Conservation (phyloP, 345 rosid genomes). For the Noccaea bulbosa region DNA sequence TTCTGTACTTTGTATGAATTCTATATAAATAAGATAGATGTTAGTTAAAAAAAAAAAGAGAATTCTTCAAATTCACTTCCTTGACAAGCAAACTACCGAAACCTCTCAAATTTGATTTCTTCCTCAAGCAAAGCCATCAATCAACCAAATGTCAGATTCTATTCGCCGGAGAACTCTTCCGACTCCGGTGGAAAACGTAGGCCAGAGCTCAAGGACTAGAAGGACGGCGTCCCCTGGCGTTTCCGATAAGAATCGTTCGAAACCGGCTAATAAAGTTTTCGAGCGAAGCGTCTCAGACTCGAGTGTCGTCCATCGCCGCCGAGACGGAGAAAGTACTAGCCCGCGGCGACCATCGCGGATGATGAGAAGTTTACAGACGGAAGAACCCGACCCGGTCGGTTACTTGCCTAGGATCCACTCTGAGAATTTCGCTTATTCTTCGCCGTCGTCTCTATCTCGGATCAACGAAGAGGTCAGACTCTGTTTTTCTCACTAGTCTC, state of each 20-base stretch:
- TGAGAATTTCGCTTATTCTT: constrained; percentile 52
- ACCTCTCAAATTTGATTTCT: constrained; percentile 18
- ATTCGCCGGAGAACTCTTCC: constrained; percentile 42
- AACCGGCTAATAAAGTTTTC: constrained; percentile 39
- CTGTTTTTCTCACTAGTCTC: constrained; percentile 5
- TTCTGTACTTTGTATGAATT: too few relatives aligned
- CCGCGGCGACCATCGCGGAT: constrained; percentile 24
- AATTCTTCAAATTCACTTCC: constrained; percentile 32
- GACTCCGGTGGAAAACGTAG: constrained; percentile 41
- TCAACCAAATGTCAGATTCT: constrained; percentile 9
- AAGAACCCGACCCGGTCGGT: constrained; percentile 24
- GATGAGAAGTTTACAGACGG: constrained; percentile 19
- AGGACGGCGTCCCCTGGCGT: constrained; percentile 36
- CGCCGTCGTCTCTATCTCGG: constrained; percentile 50
- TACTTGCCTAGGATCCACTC: constrained; percentile 48
- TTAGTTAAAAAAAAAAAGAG: not conserved
- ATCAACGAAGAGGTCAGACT: constrained; percentile 52
- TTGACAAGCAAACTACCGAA: constrained; percentile 44
- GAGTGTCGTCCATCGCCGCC: constrained; percentile 39
- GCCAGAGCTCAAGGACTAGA: constrained; percentile 33
- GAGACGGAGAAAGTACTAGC: constrained; percentile 23
- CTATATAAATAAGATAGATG: too few relatives aligned
- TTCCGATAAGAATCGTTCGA: constrained; percentile 40
- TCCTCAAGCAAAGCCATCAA: constrained; percentile 16
- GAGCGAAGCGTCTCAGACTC: constrained; percentile 77